Evolutionary conservation across 1,284 basidiomycete genomes (phyloP).

Genomic region (Sporisorium exsertum): DNA sequence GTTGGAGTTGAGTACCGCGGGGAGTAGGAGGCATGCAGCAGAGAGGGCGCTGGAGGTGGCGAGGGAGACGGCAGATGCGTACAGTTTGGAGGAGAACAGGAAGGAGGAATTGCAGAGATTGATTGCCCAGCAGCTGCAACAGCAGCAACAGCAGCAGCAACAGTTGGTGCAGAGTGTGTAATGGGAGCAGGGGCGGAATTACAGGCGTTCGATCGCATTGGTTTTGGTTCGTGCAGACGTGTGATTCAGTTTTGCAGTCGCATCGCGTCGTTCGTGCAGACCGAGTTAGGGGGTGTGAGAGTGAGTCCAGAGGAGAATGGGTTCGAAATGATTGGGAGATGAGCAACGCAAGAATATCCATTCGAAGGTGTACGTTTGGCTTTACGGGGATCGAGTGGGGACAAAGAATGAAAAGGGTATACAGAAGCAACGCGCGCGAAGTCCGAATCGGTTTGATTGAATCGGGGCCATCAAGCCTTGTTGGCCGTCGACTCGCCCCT

Average conservation of each 20-base stretch:
- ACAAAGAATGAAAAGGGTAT: not conserved
- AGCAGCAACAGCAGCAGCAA: conserved; percentile 7
- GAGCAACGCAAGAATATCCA: not conserved
- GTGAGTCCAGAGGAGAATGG: too few species aligned
- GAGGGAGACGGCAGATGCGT: conserved; percentile 36
- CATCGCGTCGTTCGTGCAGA: too few species aligned
- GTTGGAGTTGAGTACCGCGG: conserved; percentile 10
- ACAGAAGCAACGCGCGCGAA: not conserved
- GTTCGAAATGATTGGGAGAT: too few species aligned
- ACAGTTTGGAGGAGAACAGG: conserved; percentile 44
- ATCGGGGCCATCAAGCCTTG: not conserved
- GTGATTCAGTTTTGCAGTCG: too few species aligned
- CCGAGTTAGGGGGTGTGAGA: not conserved
- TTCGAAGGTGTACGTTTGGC: too few species aligned
- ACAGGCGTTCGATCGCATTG: too few species aligned
- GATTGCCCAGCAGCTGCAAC: conserved; percentile 13
- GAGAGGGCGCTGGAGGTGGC: conserved; percentile 33
- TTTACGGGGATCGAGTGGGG: too few species aligned
- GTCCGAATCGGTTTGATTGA: not conserved
- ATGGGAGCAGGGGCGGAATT: too few species aligned
- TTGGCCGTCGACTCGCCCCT: not conserved
- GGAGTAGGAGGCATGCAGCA: not conserved
- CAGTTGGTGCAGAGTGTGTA: not conserved
- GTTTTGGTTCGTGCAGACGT: too few species aligned
- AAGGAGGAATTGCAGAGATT: conserved; percentile 34